These are phyloP conservation scores for Coleophoma crateriformis DNA, from an alignment of 2,329 filamentous ascomycete species.

Conservation along the genomic window DNA sequence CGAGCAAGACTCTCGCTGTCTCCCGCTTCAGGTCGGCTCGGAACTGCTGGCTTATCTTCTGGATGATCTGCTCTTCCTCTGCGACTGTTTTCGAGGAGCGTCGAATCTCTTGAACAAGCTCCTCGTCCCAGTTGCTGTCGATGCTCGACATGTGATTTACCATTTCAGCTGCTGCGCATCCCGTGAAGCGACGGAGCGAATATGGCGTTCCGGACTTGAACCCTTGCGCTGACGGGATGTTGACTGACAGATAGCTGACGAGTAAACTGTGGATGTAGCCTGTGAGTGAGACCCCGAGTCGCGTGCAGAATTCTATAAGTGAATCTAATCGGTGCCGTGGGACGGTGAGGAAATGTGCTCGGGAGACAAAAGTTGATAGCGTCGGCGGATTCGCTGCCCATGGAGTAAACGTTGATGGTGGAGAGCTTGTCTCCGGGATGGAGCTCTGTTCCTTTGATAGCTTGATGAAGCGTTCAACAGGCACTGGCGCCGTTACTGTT, in stretches of 20 bases:
- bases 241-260: conserved; percentile 9
- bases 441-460: background rate
- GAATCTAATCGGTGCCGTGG: background rate
- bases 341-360: conserved; percentile 4
- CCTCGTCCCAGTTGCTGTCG: conserved; percentile 1
- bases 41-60: conserved; percentile 5
- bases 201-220: conserved; percentile 10
- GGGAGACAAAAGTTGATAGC: background rate
- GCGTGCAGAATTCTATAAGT: conserved; percentile 4
- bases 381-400: conserved; percentile 2
- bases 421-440: no score
- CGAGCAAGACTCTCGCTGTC: background rate
- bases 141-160: conserved; percentile 15
- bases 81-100: background rate
- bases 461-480: conserved; percentile 7
- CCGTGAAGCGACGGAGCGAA: conserved; percentile 14
- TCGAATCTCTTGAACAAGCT: conserved; percentile 2
- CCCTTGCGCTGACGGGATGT: background rate
- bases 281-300: conserved; percentile 12
- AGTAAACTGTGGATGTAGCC: conserved; percentile 15
- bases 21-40: conserved; percentile 5
- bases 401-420: background rate
- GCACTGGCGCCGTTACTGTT: no score
- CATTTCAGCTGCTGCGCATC: conserved; percentile 8
- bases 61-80: conserved; percentile 6